Base-by-base conservation (phyloP, 345 rosid genomes). In the Atalantia buxifolia region DNA sequence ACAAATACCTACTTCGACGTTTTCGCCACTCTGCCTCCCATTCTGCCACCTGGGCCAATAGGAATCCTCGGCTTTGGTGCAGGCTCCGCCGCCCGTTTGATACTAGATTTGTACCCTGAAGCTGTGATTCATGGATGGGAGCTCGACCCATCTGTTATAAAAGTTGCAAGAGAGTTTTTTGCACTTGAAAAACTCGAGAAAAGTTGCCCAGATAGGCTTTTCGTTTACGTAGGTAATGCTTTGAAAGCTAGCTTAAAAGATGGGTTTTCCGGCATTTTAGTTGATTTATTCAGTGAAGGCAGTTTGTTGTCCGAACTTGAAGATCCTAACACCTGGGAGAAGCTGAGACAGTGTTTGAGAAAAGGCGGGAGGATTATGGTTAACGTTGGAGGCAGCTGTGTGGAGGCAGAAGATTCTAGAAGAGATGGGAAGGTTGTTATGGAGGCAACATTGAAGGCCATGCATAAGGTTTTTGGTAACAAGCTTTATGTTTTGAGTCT, bases 41-140 rank as follows among this genome's bases (percentile, higher is more conserved):
- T 88, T 50, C 60, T 91, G n/a, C 94, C 96, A 4, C 87, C 90
- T 2, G 93, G 97, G 63, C 93, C 97, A 4, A 70, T 94, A 22
- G 98, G 89, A n/a, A 59, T 94, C 77, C 91, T 94, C 61, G 97
- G 93, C 3, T 90, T 95, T 79, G 98, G 97, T 12, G 99, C 97
- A 22, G 97, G 98, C 33, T 87, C 98, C 7, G 75, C 95, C 0
- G 97, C 97, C 6, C 88, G 91, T 24, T 65, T 95, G 65, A 74
- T 95, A 30, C 90, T 95, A 4, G 94, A 91, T 75, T 68, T 90
- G 40, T 89, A 95, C 86, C 92, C 93, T 2, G 87, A 85, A 1
- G 66, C 76, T 69, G 72, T 71, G 7, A 55, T 95, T 75, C 97
- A 92, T 68, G 98, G 99, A 42, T 93, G 98, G 97, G 99, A 95